These are phyloP conservation scores for Tuber indicum DNA, from an alignment of 495 filamentous ascomycete genomes.

Conservation along the genomic window DNA sequence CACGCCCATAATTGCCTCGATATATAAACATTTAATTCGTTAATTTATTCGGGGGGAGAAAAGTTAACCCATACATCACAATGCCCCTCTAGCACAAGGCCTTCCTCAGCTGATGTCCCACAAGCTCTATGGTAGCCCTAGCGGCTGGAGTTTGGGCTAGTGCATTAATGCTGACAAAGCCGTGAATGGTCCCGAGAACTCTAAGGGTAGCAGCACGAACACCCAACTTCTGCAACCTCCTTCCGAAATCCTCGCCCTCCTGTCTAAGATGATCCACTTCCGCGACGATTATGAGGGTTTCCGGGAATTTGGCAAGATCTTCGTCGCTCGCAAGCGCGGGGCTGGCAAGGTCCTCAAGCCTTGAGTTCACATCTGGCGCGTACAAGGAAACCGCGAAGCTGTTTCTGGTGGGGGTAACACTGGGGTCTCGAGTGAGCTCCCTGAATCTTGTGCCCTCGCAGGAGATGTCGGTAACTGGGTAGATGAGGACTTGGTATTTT, in stretches of 20 bases:
- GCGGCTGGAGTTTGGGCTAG: conserved; percentile 24
- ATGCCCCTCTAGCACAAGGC: conserved; percentile 6
- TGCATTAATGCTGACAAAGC: conserved; percentile 42
- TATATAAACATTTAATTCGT: not conserved
- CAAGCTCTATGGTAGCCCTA: conserved; percentile 18
- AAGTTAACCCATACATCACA: not conserved
- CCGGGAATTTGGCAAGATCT: conserved; percentile 43
- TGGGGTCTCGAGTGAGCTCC: conserved; percentile 23
- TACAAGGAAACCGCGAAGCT: not conserved
- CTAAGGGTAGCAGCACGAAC: conserved; percentile 43
- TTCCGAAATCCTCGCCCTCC: conserved; percentile 48
- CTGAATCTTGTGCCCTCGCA: conserved; percentile 21
- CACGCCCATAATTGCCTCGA: not conserved
- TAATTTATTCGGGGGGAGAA: not conserved
- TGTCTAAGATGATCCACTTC: conserved; percentile 49
- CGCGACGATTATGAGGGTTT: conserved; percentile 47
- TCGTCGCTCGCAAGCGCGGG: conserved; percentile 30
- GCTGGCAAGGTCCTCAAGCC: conserved; percentile 27
- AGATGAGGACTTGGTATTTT: conserved; percentile 34
- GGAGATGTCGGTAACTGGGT: conserved; percentile 38
- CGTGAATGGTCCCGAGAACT: conserved; percentile 44
- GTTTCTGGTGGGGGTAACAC: conserved; percentile 10
- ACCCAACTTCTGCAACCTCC: conserved; percentile 45
- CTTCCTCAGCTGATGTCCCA: conserved; percentile 7
- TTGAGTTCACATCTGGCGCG: conserved; percentile 19